Percentiles rank a stretch among this genome's conserved stretches.
Conservation (phyloP, 2,329 filamentous ascomycete species). For the Chalaropsis thielavioides region DNA sequence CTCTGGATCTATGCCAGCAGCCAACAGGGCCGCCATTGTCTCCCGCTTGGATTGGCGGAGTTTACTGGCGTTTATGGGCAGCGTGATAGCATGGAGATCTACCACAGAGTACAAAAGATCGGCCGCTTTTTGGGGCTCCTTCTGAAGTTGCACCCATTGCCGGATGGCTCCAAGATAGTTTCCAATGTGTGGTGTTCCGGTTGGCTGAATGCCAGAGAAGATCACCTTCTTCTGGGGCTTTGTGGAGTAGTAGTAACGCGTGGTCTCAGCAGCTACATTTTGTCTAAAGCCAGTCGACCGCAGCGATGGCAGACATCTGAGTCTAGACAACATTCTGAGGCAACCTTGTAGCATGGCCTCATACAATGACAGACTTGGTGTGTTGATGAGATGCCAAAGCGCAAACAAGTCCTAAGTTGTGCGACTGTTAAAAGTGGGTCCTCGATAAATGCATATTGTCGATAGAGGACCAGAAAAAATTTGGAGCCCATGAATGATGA, state of each 20-base stretch:
- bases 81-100: constrained; percentile 84
- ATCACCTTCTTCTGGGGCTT: constrained; percentile 35
- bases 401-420: neutral
- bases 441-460: neutral
- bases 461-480: neutral
- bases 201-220: constrained; percentile 96
- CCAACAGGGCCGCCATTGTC: constrained; percentile 65
- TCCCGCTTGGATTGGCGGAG: constrained; percentile 55
- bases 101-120: constrained; percentile 75
- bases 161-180: constrained; percentile 87
- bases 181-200: constrained; percentile 81
- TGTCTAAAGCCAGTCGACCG: neutral
- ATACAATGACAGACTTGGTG: neutral
- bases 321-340: neutral
- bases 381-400: neutral
- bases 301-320: neutral
- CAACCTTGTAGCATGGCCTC: too few species aligned
- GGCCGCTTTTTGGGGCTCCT: constrained; percentile 40
- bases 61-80: constrained; percentile 48
- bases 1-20: constrained; percentile 69
- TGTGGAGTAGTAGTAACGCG: constrained; percentile 2
- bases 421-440: neutral
- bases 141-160: constrained; percentile 73
- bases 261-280: neutral
- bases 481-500: neutral